phyloP scores from a whole-genome alignment of 2,329 filamentous ascomycete genomes.

The Calonectria montana region DNA sequence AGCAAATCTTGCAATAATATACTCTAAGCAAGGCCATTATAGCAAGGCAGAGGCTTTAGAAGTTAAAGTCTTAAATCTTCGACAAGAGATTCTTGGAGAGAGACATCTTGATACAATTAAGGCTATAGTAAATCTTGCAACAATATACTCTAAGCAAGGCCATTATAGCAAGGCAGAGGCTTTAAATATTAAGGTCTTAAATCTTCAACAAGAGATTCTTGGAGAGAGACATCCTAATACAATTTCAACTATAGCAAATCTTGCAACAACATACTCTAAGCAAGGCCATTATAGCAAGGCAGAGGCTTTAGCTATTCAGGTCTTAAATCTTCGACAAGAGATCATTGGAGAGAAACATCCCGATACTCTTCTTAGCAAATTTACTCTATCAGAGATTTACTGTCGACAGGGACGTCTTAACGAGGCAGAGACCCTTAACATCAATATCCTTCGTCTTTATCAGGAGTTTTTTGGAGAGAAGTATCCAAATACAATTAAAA shows the following conservation, averaged over 20 bases:
- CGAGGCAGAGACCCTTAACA: not conserved
- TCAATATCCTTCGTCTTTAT: not conserved
- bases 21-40: not conserved
- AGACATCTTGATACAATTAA: not conserved
- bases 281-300: not conserved
- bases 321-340: not conserved
- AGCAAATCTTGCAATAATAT: not conserved
- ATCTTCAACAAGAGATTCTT: not conserved
- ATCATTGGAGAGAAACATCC: not conserved
- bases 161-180: not conserved
- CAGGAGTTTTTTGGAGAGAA: not conserved
- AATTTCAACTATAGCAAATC: not conserved
- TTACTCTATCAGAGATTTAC: not conserved
- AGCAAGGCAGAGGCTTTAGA: not conserved
- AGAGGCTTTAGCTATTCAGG: not conserved
- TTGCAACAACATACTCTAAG: not conserved
- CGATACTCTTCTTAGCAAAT: not conserved
- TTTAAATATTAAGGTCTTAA: not conserved
- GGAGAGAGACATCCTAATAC: not conserved
- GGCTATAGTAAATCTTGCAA: conserved; percentile 4
- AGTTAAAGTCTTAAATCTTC: not conserved
- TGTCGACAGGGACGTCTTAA: not conserved
- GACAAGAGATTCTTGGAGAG: not conserved
- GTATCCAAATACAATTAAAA: not conserved
- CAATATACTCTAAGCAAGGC: not conserved